Conservation (phyloP, 331 rosid genomes). For the Arachis monticola region DNA sequence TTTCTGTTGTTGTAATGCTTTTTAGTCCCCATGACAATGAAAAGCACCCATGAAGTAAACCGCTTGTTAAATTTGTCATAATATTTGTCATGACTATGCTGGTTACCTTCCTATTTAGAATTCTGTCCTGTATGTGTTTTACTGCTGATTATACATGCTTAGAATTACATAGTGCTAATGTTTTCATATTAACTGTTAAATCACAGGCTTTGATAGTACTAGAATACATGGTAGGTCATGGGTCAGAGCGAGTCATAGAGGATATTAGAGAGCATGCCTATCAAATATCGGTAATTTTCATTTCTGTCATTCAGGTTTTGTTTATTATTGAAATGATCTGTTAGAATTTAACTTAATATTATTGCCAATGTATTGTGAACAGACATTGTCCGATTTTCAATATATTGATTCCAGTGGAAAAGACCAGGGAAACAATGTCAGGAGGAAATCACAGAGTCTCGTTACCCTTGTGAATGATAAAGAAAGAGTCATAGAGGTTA, state of each 20-base stretch:
- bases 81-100: neutral
- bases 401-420: conserved; percentile 91
- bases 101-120: neutral
- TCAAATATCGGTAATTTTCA: conserved; percentile 78
- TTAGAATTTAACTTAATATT: conserved; percentile 32
- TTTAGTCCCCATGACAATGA: neutral
- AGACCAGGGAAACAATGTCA: conserved; percentile 94
- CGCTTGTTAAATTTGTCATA: neutral
- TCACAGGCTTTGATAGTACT: conserved; percentile 75
- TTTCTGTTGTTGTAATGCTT: neutral
- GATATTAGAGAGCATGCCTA: conserved; percentile 83
- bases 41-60: conserved; percentile 6
- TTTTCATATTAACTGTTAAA: conserved; percentile 7
- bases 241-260: conserved; percentile 89
- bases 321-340: conserved; percentile 18
- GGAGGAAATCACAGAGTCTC: conserved; percentile 86
- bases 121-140: conserved; percentile 6
- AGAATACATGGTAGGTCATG: conserved; percentile 83
- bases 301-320: neutral
- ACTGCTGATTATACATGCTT: neutral
- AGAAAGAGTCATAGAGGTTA: conserved; percentile 81
- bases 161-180: neutral
- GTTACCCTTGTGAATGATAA: conserved; percentile 85
- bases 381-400: conserved; percentile 82
- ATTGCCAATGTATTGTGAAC: conserved; percentile 41